A percentile compares a stretch with the other conserved stretches of the same genome.
These are phyloP conservation scores for Rhodamnia rubescens DNA, from an alignment of 345 rosid genomes.

Conservation along the genomic window DNA sequence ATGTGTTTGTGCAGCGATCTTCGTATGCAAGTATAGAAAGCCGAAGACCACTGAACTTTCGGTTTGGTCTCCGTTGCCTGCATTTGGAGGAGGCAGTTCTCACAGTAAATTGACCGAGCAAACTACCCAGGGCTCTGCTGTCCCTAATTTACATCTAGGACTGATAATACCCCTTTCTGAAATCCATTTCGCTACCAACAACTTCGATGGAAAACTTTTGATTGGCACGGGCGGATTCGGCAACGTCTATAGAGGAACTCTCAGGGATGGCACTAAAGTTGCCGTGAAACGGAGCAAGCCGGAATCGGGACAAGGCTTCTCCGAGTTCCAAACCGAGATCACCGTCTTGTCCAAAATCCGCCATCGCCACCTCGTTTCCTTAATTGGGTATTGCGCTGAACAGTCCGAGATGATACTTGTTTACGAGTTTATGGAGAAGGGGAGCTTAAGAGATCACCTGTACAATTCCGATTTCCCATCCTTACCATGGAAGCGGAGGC, in stretches of 20 bases:
- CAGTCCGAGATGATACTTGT: conserved; percentile 48
- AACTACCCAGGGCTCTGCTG: conserved; percentile 1
- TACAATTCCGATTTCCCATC: conserved; percentile 19
- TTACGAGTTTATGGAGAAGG: conserved; percentile 51
- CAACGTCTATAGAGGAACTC: conserved; percentile 23
- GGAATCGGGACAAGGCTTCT: conserved; percentile 37
- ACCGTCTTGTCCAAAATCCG: conserved; percentile 46
- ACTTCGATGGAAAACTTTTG: conserved; percentile 18
- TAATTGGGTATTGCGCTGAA: conserved; percentile 60
- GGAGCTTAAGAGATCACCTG: conserved; percentile 37
- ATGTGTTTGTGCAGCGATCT: neutral
- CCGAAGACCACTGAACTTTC: conserved; percentile 6
- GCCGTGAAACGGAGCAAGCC: conserved; percentile 39
- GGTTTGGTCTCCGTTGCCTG: conserved; percentile 13
- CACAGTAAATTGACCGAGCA: conserved; percentile 6
- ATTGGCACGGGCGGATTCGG: conserved; percentile 47
- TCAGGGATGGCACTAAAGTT: conserved; percentile 24
- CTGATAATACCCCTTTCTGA: conserved; percentile 27
- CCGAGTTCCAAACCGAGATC: conserved; percentile 46
- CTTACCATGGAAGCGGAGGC: conserved; percentile 43
- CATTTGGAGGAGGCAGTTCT: conserved; percentile 11
- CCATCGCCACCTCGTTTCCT: conserved; percentile 58
- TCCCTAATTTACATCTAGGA: conserved; percentile 17
- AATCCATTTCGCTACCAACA: conserved; percentile 30
- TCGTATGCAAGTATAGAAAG: neutral